Percentiles rank a stretch among this genome's conserved stretches.
Conservation (phyloP, 306 rosid species). For the Quercus variabilis region DNA sequence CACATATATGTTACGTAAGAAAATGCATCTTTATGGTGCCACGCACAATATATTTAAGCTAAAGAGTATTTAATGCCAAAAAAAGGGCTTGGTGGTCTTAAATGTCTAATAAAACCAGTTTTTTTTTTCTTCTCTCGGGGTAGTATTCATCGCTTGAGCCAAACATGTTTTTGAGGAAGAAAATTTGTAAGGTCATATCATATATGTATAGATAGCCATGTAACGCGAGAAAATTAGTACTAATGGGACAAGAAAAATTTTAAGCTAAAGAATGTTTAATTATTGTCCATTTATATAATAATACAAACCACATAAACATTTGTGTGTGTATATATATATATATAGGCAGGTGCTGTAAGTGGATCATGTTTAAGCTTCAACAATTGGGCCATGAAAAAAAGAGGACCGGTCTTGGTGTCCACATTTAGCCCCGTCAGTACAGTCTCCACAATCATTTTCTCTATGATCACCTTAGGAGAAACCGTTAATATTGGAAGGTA, state of each 20-base stretch:
- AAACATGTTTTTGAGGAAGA: not conserved
- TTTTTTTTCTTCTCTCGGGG: no score
- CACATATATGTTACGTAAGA: no score
- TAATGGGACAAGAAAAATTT: no score
- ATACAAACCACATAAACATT: not conserved
- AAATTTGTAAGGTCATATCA: not conserved
- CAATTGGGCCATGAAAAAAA: conserved; percentile 89
- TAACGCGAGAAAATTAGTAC: not conserved
- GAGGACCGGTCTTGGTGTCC: conserved; percentile 85
- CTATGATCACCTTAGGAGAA: conserved; percentile 46
- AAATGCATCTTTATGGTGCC: no score
- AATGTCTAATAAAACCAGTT: no score
- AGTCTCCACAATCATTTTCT: conserved; percentile 65
- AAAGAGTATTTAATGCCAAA: no score
- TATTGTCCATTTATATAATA: no score
- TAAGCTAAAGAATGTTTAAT: no score
- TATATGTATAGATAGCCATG: not conserved
- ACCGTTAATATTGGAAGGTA: conserved; percentile 66
- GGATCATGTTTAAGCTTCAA: conserved; percentile 68
- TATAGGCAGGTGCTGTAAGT: conserved; percentile 64
- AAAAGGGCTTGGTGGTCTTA: no score
- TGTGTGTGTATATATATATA: not conserved
- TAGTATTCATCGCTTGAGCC: not conserved
- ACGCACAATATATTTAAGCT: no score
- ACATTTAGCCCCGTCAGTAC: conserved; percentile 79